These are phyloP conservation scores for Metschnikowia chrysomelidarum DNA, from an alignment of 805 yeast genomes.

Conservation along the genomic window DNA sequence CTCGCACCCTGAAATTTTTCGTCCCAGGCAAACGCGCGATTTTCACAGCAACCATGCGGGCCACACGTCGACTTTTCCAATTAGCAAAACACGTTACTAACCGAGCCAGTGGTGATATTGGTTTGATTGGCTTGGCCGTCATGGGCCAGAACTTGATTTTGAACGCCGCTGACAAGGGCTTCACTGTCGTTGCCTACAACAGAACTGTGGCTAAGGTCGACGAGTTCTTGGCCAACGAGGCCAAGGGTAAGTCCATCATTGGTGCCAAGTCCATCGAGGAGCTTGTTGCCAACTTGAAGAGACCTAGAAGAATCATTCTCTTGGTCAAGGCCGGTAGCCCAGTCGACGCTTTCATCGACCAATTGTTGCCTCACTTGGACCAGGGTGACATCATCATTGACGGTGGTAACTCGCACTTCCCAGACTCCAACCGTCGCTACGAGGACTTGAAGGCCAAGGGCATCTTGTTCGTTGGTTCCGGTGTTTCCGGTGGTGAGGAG, in stretches of 20 bases:
- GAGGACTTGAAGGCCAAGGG: conserved; percentile 86
- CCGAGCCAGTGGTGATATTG: conserved; percentile 79
- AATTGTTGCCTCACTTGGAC: conserved; percentile 87
- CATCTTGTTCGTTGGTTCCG: conserved; percentile 92
- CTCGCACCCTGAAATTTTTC: too few relatives aligned
- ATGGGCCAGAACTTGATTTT: conserved; percentile 98
- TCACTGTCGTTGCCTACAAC: conserved; percentile 97
- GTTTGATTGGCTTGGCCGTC: conserved; percentile 98
- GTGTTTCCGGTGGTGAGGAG: conserved; percentile 99
- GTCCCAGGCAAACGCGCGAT: too few relatives aligned
- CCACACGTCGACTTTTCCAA: too few relatives aligned
- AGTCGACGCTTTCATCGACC: conserved; percentile 87
- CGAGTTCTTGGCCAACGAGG: conserved; percentile 89
- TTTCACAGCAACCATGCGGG: too few relatives aligned
- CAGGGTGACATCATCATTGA: conserved; percentile 97
- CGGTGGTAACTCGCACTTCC: conserved; percentile 99
- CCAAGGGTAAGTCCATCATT: conserved; percentile 93
- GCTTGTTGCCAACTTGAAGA: conserved; percentile 82
- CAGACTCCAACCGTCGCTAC: conserved; percentile 96
- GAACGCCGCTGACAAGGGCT: conserved; percentile 98
- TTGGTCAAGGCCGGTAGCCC: conserved; percentile 97
- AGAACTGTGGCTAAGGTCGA: conserved; percentile 96
- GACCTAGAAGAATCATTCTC: conserved; percentile 93
- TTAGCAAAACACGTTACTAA: conserved; percentile 23
- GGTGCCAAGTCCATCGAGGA: conserved; percentile 95